Evolutionary conservation across 306 rosid species (phyloP), one percentile per base, ranked within the genome.

Genomic region (Psophocarpus tetragonolobus): DNA sequence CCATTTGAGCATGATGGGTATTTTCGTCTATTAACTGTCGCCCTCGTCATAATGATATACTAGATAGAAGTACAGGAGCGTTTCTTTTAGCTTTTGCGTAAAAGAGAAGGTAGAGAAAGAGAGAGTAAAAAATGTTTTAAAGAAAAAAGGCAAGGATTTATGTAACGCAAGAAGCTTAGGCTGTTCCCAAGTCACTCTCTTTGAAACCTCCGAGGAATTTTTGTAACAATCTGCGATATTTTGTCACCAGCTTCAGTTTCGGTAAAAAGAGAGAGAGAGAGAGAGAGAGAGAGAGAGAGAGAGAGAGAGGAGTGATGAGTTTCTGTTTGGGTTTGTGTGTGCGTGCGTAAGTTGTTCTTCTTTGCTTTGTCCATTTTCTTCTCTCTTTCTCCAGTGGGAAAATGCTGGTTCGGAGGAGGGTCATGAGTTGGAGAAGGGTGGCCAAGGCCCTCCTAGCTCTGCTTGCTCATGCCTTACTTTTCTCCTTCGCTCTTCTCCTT

Each of bases 371-470:
- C 73, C 41, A 39, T 48, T 64, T 39, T 70, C 20, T 27, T 3
- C 30, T 0, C 1, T 80, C 35, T 60, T 74, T 69, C 32, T 17
- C 44, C 64, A 3, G 48, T 14, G 33, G 20, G 26, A 48, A 64
- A 81, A 92, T 92, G 92, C 74, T 88, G 79, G 87, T 83, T 63
- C 83, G 75, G 81, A 75, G 91, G 74, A 88, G 91, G 75, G 83
- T 88, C 42, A 87, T 89, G 91, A 94, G 93, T 70, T 92, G 97
- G 98, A 86, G 93, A 64, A 87, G 93, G 75, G 97, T 89, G 51
- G 90, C 80, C 0, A 86, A 85, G 85, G 85, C 97, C 33, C 71
- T 94, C 8, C 90, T 80, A 71, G 88, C 91, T 58, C 82, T 94
- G 32, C 12, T 81, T 1, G 97, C 97, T 8, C 97, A 92, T 77